A percentile compares a stretch with the other conserved stretches of the same genome.
Conservation (phyloP, 257 asterid species). For the Lithospermum erythrorhizon region DNA sequence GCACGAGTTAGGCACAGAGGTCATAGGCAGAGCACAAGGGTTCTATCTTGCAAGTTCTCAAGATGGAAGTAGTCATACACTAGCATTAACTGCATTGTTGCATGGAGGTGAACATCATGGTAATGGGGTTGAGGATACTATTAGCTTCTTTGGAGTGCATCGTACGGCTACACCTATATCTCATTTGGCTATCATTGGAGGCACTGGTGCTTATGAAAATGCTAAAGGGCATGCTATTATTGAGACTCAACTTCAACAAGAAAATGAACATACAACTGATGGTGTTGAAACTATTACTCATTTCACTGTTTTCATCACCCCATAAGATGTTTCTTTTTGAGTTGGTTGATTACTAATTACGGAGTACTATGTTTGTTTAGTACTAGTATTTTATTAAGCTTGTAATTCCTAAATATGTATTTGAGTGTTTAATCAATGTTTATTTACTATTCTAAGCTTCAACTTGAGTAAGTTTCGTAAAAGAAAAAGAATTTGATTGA, state of each 20-base stretch:
- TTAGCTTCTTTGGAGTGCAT: slow-evolving; percentile 83
- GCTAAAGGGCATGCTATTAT: slow-evolving; percentile 69
- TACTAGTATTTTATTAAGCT: too few species aligned
- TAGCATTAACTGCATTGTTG: slow-evolving; percentile 56
- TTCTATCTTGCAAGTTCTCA: slow-evolving; percentile 70
- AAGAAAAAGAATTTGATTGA: too few species aligned
- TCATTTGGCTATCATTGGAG: slow-evolving; percentile 66
- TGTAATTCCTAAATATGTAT: too few species aligned
- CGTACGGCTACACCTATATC: slow-evolving; percentile 77
- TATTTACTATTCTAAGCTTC: too few species aligned
- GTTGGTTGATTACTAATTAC: too few species aligned
- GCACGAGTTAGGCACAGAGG: slow-evolving; percentile 57
- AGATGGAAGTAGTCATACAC: slow-evolving; percentile 78
- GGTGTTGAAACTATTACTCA: slow-evolving; percentile 81
- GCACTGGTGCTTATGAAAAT: slow-evolving; percentile 67
- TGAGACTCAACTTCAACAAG: slow-evolving; percentile 64
- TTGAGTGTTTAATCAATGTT: too few species aligned
- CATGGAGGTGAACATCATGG: slow-evolving; percentile 29
- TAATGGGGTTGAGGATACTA: slow-evolving; percentile 38
- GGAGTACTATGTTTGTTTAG: too few species aligned
- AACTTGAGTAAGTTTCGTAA: too few species aligned
- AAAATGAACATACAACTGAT: slow-evolving; percentile 71
- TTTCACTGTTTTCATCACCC: slow-evolving; percentile 56
- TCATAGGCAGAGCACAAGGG: slow-evolving; percentile 70
- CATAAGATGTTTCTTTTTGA: slow-evolving; percentile 14